These are phyloP conservation scores for Neltuma alba DNA, from an alignment of 306 rosid genomes.

Conservation along the genomic window DNA sequence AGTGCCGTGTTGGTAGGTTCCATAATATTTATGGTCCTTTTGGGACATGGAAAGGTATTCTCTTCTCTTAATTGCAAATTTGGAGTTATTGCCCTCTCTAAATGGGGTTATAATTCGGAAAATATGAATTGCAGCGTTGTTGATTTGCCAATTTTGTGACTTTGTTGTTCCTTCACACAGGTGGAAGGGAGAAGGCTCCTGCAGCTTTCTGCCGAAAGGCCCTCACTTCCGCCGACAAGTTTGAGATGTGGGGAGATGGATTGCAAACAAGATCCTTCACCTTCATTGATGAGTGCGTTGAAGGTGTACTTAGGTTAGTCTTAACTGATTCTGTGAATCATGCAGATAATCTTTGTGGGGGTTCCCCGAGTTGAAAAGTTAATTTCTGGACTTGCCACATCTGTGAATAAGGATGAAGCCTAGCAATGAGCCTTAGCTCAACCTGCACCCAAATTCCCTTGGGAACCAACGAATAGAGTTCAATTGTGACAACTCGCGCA, in stretches of 20 bases:
- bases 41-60: conserved; percentile 97
- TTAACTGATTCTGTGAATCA: conserved; percentile 17
- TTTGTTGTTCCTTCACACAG: conserved; percentile 45
- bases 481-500: background rate
- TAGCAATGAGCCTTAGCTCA: background rate
- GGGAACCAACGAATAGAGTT: background rate
- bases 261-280: conserved; percentile 95
- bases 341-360: conserved; percentile 8
- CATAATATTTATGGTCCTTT: conserved; percentile 98
- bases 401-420: background rate
- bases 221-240: conserved; percentile 69
- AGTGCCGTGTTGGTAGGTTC: conserved; percentile 97
- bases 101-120: conserved; percentile 1
- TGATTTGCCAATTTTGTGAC: conserved; percentile 31
- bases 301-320: conserved; percentile 91
- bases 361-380: conserved; percentile 2
- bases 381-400: background rate
- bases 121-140: background rate
- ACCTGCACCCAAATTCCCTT: background rate
- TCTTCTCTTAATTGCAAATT: conserved; percentile 29
- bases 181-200: conserved; percentile 99
- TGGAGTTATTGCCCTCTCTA: conserved; percentile 19
- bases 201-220: conserved; percentile 98
- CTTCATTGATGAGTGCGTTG: conserved; percentile 98
- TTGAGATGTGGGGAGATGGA: conserved; percentile 99